Conservation (phyloP, 2,329 filamentous ascomycete genomes). For the Clonostachys chloroleuca region DNA sequence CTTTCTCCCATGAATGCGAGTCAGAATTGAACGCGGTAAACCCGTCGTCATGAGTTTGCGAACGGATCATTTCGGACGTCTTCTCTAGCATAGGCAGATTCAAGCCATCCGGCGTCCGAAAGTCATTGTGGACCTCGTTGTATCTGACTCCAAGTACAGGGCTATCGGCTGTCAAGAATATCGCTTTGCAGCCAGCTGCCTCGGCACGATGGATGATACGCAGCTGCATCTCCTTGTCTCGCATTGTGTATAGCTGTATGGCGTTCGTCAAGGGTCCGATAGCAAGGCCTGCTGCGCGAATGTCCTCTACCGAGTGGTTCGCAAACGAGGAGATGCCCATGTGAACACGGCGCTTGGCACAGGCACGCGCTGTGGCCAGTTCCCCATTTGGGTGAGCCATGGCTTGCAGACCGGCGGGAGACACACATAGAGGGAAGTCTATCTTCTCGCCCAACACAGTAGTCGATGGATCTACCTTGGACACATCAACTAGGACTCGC, state of each 20-base stretch:
- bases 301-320: background rate
- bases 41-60: background rate
- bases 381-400: conserved; percentile 48
- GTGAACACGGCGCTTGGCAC: conserved; percentile 28
- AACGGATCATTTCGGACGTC: background rate
- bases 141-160: background rate
- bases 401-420: conserved; percentile 45
- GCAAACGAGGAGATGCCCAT: conserved; percentile 42
- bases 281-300: background rate
- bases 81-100: background rate
- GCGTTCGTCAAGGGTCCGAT: background rate
- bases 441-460: background rate
- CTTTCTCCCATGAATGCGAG: conserved; percentile 36
- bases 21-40: conserved; percentile 12
- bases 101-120: conserved; percentile 31
- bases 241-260: background rate
- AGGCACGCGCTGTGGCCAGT: conserved; percentile 38
- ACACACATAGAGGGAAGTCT: conserved; percentile 42
- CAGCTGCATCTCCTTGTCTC: background rate
- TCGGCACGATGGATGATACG: background rate
- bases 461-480: background rate
- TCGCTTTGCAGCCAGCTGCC: background rate
- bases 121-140: conserved; percentile 32
- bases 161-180: background rate
- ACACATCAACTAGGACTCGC: background rate